Conservation (phyloP, 768 basidiomycete genomes). For the Chalciporus sphaerocephalus region DNA sequence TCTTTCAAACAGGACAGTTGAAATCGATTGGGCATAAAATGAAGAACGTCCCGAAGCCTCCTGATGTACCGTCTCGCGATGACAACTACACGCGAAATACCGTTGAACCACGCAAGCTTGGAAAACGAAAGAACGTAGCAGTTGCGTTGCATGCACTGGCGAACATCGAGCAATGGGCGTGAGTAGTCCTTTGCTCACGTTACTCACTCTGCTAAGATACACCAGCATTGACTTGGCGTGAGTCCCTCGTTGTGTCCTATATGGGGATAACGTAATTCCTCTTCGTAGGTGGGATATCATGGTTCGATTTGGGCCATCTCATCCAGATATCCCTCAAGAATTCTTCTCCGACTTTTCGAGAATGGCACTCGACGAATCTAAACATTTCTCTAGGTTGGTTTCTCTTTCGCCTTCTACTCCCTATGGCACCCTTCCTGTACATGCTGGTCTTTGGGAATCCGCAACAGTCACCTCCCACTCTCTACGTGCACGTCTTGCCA, state of each 20-base stretch:
- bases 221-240: slow-evolving; percentile 69
- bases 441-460: slow-evolving; percentile 78
- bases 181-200: slow-evolving; percentile 32
- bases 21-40: slow-evolving; percentile 60
- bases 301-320: slow-evolving; percentile 62
- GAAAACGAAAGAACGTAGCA: slow-evolving; percentile 57
- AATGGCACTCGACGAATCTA: slow-evolving; percentile 83
- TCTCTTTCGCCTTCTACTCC: slow-evolving; percentile 60
- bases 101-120: slow-evolving; percentile 57
- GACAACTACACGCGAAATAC: slow-evolving; percentile 45
- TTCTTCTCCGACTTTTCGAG: slow-evolving; percentile 82
- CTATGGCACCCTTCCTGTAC: slow-evolving; percentile 68
- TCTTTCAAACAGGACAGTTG: slow-evolving; percentile 67
- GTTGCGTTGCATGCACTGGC: slow-evolving; percentile 80
- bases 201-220: not conserved
- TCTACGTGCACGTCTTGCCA: slow-evolving; percentile 67
- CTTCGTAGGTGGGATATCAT: slow-evolving; percentile 73
- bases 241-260: slow-evolving; percentile 22
- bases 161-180: slow-evolving; percentile 89
- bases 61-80: slow-evolving; percentile 62
- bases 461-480: slow-evolving; percentile 64
- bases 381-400: slow-evolving; percentile 68
- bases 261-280: not conserved
- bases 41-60: slow-evolving; percentile 46
- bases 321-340: slow-evolving; percentile 58